Percentiles rank a stretch among this genome's conserved stretches.
phyloP scores from a whole-genome alignment of 805 yeast species.

The Saturnispora gosingensis region DNA sequence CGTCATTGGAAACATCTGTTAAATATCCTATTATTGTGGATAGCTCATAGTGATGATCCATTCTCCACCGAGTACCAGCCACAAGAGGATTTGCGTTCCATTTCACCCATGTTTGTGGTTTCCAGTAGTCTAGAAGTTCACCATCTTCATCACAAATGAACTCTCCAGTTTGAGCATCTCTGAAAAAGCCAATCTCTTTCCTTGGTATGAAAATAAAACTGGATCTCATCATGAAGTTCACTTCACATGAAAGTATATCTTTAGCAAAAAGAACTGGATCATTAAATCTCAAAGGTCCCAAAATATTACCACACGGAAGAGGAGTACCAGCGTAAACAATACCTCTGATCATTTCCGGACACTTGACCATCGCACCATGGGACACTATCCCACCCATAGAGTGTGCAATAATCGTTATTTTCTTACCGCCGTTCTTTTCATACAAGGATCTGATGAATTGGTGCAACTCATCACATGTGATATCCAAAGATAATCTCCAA shows the following conservation, averaged over 20 bases:
- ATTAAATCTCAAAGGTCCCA: slow-evolving; percentile 79
- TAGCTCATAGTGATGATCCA: slow-evolving; percentile 8
- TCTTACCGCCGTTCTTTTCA: slow-evolving; percentile 39
- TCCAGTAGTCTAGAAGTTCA: slow-evolving; percentile 54
- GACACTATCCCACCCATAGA: slow-evolving; percentile 92
- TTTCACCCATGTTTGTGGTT: slow-evolving; percentile 72
- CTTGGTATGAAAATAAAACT: slow-evolving; percentile 68
- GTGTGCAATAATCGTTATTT: slow-evolving; percentile 70
- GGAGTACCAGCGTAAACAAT: slow-evolving; percentile 79
- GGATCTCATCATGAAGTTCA: slow-evolving; percentile 82
- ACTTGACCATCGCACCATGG: slow-evolving; percentile 63
- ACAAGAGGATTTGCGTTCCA: slow-evolving; percentile 72
- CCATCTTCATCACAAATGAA: slow-evolving; percentile 31
- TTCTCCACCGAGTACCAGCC: slow-evolving; percentile 25
- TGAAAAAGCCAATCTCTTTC: slow-evolving; percentile 41
- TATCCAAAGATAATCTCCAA: slow-evolving; percentile 72
- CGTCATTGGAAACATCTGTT: background rate
- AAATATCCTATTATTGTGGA: background rate
- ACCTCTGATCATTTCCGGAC: slow-evolving; percentile 64
- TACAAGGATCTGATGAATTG: slow-evolving; percentile 39
- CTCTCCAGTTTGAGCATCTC: slow-evolving; percentile 49
- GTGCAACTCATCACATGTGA: slow-evolving; percentile 42
- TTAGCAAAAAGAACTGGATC: slow-evolving; percentile 72
- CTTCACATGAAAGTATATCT: slow-evolving; percentile 67
- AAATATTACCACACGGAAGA: slow-evolving; percentile 69